Evolutionary conservation across 1,284 basidiomycete genomes (phyloP), one percentile per base, ranked within the genome.

Genomic region (Sanguinoderma infundibulare): DNA sequence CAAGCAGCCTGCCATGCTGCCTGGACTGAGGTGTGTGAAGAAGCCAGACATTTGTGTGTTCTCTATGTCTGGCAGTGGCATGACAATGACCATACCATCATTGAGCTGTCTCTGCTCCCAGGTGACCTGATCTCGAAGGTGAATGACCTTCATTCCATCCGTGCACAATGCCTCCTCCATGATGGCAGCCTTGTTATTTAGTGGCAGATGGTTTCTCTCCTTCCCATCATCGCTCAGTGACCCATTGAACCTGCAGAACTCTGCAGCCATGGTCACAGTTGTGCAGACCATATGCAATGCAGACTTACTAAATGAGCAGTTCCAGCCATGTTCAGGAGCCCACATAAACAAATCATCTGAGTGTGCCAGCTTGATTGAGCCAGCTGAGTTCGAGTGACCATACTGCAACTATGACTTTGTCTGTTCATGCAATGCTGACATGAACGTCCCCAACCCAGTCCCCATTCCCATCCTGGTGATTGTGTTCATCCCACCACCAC

Each of bases 301-400:
- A 0, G 81, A 77, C 68, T 83, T 84, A n/a, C 85, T 77, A 79
- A 84, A 82, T 2, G 87, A 89, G 49, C 83, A 85, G 51, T 78
- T 81, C 36, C 86, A 78, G n/a, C 82, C 81, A 69, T 88, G 86
- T 0, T 74, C 73, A 32, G 62, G 68, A 5, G 60, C 58, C 67
- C 67, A 68, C 67, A 68, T 66, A 59, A 68, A 68, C 32, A 68
- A 71, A 51, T 71, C 68, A 34, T 68, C 69, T 60, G 61, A 66
- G 7, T 78, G 75, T 0, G 75, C 67, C 55, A 72, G 73, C 55
- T 80, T 78, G 3, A 78, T 76, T 5, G 81, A 81, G 4, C 73
- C 71, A 3, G 70, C 55, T 20, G 75, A 75, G 52, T 74, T 71
- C 4, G 74, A 73, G 61, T 75, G 74, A 14, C 60, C 68, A 54